Evolutionary conservation across 805 yeast species (phyloP).

Genomic region (Metschnikowia vanudenii): DNA sequence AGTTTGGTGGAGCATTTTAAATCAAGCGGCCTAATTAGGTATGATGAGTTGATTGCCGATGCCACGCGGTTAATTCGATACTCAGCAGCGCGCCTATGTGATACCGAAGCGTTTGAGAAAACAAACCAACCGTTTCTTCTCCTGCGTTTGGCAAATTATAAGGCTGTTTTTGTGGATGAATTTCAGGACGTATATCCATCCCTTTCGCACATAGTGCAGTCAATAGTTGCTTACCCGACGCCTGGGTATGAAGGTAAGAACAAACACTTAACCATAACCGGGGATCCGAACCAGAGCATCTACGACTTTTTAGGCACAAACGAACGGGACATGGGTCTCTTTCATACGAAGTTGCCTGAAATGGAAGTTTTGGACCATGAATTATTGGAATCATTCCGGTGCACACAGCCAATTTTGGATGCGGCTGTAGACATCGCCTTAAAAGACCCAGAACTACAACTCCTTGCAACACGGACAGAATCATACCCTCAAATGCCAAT

Average conservation of each 20-base stretch:
- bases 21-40: conserved; percentile 35
- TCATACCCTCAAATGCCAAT: conserved; percentile 11
- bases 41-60: conserved; percentile 34
- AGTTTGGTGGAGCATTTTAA: conserved; percentile 30
- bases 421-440: conserved; percentile 34
- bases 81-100: conserved; percentile 1
- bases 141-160: conserved; percentile 24
- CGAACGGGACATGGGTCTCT: conserved; percentile 29
- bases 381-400: conserved; percentile 56
- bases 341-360: conserved; percentile 24
- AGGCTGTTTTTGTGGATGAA: conserved; percentile 61
- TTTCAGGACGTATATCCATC: conserved; percentile 66
- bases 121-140: background rate
- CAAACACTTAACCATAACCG: conserved; percentile 64
- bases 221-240: conserved; percentile 37
- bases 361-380: conserved; percentile 27
- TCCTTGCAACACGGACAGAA: conserved; percentile 7
- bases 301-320: conserved; percentile 63
- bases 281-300: conserved; percentile 70
- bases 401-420: conserved; percentile 54
- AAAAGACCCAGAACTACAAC: background rate
- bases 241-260: conserved; percentile 12
- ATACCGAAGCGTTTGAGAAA: background rate
- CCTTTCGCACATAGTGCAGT: conserved; percentile 44
- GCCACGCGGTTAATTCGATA: conserved; percentile 29